Evolutionary conservation across 306 rosid genomes (phyloP).

Genomic region (Sicyos edulis): DNA sequence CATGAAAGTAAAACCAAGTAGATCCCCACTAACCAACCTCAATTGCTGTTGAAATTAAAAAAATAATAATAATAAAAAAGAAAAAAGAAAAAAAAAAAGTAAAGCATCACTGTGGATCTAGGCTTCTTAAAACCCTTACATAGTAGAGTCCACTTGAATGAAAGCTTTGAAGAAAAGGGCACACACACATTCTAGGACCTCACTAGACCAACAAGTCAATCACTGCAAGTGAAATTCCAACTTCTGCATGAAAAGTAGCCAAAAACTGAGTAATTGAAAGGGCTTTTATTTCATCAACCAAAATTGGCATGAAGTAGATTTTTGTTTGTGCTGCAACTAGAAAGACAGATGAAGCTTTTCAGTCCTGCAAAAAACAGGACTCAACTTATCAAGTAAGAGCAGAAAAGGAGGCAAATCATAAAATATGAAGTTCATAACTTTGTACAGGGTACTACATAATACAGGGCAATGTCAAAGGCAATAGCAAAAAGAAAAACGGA

Average conservation of each 20-base stretch:
- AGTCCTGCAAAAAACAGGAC: neutral
- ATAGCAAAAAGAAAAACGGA: slow-evolving; percentile 7
- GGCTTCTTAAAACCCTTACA: neutral
- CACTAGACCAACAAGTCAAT: neutral
- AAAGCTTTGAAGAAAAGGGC: neutral
- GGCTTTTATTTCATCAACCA: neutral
- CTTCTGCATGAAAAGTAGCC: too few species aligned
- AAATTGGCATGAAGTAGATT: neutral
- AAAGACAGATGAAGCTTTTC: neutral
- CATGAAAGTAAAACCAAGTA: too few species aligned
- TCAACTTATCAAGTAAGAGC: neutral
- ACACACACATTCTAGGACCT: neutral
- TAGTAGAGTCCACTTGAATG: neutral
- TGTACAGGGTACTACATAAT: slow-evolving; percentile 16
- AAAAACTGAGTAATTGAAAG: neutral
- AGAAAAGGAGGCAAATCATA: slow-evolving; percentile 2
- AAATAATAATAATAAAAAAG: too few species aligned
- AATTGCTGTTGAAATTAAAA: too few species aligned
- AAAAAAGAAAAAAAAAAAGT: neutral
- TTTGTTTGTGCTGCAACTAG: slow-evolving; percentile 1
- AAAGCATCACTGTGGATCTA: neutral
- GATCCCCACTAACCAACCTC: too few species aligned
- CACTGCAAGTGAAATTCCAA: too few species aligned
- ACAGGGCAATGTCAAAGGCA: slow-evolving; percentile 16
- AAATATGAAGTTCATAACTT: neutral